Percentiles rank a stretch among this genome's conserved stretches.
These are phyloP conservation scores for Metrosideros polymorpha DNA, from an alignment of 441 rosid species.

Conservation along the genomic window DNA sequence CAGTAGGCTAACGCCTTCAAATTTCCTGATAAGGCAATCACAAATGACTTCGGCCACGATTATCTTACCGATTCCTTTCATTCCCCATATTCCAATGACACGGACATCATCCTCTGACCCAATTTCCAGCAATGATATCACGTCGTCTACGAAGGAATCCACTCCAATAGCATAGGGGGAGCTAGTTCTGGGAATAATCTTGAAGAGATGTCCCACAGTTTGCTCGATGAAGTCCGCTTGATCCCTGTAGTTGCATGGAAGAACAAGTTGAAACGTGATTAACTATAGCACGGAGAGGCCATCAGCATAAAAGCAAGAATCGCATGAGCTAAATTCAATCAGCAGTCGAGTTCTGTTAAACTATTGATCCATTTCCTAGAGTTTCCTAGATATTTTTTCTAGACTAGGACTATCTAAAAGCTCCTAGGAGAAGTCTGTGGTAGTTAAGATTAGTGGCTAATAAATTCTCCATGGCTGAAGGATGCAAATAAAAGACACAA, in stretches of 20 bases:
- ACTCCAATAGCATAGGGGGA: not conserved
- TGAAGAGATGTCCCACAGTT: not conserved
- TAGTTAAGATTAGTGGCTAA: no score
- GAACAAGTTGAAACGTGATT: not conserved
- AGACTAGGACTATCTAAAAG: no score
- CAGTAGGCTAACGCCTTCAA: not conserved
- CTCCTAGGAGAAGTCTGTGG: no score
- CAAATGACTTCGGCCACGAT: rapidly evolving
- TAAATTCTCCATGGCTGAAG: no score
- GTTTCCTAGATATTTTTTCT: no score
- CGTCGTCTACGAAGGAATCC: not conserved
- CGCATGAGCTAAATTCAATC: not conserved
- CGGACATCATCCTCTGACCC: not conserved
- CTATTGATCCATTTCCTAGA: no score
- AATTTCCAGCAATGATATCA: not conserved
- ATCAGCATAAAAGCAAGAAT: not conserved
- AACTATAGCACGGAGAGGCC: not conserved
- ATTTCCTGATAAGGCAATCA: rapidly evolving
- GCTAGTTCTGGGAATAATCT: not conserved
- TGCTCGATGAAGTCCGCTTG: not conserved
- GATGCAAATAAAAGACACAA: no score
- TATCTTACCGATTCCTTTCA: not conserved
- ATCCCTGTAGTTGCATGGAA: not conserved
- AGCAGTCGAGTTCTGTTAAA: not conserved
- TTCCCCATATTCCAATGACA: not conserved